Conservation (phyloP, 495 filamentous ascomycete genomes). For the Penicillium salamii region DNA sequence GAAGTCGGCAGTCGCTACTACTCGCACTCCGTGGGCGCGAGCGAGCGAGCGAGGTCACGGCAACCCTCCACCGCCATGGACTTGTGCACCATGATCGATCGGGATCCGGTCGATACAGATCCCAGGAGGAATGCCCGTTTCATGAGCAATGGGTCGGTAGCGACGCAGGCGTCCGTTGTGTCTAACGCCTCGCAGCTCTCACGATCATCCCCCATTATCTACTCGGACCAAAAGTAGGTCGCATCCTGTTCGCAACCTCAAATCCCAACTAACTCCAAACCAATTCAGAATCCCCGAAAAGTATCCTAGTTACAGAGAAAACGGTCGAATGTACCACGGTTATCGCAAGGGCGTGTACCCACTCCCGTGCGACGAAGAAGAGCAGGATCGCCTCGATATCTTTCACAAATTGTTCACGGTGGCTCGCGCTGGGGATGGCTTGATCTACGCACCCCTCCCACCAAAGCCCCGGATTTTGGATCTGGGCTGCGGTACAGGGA, state of each 20-base stretch:
- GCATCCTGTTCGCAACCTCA: too few species aligned
- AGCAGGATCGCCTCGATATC: slow-evolving; percentile 75
- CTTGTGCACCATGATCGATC: slow-evolving; percentile 38
- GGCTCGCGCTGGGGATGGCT: slow-evolving; percentile 54
- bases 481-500: slow-evolving; percentile 84
- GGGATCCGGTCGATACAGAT: slow-evolving; percentile 29
- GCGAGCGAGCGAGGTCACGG: slow-evolving; percentile 31
- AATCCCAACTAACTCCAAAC: too few species aligned
- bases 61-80: slow-evolving; percentile 46
- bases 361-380: slow-evolving; percentile 55
- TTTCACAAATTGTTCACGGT: slow-evolving; percentile 73
- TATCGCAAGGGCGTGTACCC: slow-evolving; percentile 49
- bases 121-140: slow-evolving; percentile 19
- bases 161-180: slow-evolving; percentile 19
- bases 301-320: slow-evolving; percentile 38
- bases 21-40: slow-evolving; percentile 27
- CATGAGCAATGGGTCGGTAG: slow-evolving; percentile 35
- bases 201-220: slow-evolving; percentile 13
- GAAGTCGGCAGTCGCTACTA: slow-evolving; percentile 22
- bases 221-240: slow-evolving; percentile 35
- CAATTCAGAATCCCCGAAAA: slow-evolving; percentile 36
- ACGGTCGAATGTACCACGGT: slow-evolving; percentile 48
- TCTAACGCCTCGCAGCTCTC: slow-evolving; percentile 22
- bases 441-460: slow-evolving; percentile 52
- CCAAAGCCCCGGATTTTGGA: slow-evolving; percentile 64